Percentiles rank a stretch among this genome's conserved stretches.
Evolutionary conservation across 2,329 filamentous ascomycete species (phyloP).

Genomic region (Geosmithia morbida): DNA sequence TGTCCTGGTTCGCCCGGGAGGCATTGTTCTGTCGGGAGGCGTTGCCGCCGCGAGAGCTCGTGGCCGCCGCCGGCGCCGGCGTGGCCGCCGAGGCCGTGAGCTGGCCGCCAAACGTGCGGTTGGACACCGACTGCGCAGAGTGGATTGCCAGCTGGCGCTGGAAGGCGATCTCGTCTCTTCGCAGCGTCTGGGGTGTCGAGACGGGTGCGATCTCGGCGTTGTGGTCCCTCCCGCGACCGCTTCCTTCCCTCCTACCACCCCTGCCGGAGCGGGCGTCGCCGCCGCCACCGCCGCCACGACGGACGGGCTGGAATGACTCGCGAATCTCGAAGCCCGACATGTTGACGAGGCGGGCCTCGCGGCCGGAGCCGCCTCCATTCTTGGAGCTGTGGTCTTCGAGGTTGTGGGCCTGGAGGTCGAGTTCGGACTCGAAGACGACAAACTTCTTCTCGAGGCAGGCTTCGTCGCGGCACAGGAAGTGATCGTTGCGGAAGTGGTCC

Average conservation of each 20-base stretch:
- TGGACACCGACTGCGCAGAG: constrained; percentile 66
- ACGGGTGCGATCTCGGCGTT: constrained; percentile 68
- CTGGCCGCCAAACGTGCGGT: constrained; percentile 72
- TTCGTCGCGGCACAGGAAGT: constrained; percentile 70
- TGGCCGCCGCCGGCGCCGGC: constrained; percentile 8
- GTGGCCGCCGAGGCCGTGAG: constrained; percentile 36
- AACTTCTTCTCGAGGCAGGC: constrained; percentile 97
- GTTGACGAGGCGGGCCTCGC: constrained; percentile 76
- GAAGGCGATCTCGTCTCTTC: constrained; percentile 79
- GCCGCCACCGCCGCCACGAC: constrained; percentile 25
- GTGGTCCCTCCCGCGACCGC: constrained; percentile 62
- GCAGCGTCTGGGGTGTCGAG: constrained; percentile 65
- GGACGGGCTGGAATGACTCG: constrained; percentile 52
- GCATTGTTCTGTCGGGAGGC: constrained; percentile 4
- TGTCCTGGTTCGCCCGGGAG: constrained; percentile 10
- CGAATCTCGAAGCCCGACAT: constrained; percentile 76
- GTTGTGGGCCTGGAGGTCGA: constrained; percentile 91
- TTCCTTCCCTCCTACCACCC: constrained; percentile 21
- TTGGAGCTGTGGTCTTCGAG: constrained; percentile 77
- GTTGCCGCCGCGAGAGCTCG: constrained; percentile 6
- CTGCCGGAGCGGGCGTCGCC: constrained; percentile 17
- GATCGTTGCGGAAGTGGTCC: constrained; percentile 73
- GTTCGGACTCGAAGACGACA: constrained; percentile 86
- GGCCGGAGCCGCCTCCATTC: constrained; percentile 41
- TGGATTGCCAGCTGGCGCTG: constrained; percentile 88